Evolutionary conservation across 106 monocot species (phyloP).

Genomic region (Acanthochlamys bracteata): DNA sequence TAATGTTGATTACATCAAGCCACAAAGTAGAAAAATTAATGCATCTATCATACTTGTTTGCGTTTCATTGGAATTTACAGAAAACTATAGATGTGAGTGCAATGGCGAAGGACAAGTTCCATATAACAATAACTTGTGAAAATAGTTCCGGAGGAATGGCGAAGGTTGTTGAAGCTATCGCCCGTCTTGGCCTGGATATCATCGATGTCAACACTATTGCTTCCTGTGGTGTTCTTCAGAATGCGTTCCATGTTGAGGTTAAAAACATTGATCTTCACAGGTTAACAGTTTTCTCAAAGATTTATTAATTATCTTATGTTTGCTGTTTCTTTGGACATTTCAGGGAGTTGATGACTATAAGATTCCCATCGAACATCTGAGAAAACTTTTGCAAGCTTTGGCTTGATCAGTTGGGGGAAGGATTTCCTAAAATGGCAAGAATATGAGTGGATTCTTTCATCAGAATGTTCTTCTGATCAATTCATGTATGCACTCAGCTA

Average conservation of each 20-base stretch:
- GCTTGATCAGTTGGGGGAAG: slow-evolving; percentile 6
- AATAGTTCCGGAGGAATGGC: slow-evolving; percentile 18
- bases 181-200: slow-evolving; percentile 24
- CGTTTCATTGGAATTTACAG: slow-evolving; percentile 5
- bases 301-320: background rate
- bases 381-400: slow-evolving; percentile 13
- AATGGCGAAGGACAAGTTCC: slow-evolving; percentile 30
- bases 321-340: slow-evolving; percentile 2
- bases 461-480: background rate
- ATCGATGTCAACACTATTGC: slow-evolving; percentile 19
- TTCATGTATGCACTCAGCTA: too few relatives aligned
- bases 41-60: background rate
- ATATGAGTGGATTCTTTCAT: background rate
- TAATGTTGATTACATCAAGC: background rate
- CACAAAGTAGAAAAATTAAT: background rate
- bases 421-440: background rate
- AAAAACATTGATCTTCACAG: background rate
- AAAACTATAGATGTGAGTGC: slow-evolving; percentile 29
- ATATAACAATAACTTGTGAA: slow-evolving; percentile 26
- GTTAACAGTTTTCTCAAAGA: background rate
- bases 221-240: slow-evolving; percentile 20
- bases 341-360: slow-evolving; percentile 19
- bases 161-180: slow-evolving; percentile 30
- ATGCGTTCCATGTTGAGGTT: slow-evolving; percentile 36
- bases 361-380: slow-evolving; percentile 6